Evolutionary conservation across 257 asterid genomes (phyloP).

Genomic region (Nicotiana otophora): DNA sequence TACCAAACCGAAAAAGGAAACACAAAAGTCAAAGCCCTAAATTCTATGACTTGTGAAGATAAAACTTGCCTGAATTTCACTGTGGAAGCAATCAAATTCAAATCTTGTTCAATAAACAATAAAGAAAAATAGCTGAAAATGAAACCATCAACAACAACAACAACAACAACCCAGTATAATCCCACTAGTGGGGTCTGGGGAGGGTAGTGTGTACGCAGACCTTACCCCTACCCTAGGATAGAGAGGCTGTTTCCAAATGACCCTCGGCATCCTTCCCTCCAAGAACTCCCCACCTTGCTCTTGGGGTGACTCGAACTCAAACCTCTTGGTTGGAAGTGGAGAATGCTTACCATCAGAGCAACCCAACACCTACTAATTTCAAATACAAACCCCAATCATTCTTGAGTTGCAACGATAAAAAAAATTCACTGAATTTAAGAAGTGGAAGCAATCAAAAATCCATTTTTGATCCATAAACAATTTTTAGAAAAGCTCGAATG

Average conservation of each 20-base stretch:
- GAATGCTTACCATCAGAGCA: too few relatives aligned
- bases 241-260: too few relatives aligned
- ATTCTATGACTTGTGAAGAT: neutral
- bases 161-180: too few relatives aligned
- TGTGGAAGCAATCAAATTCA: neutral
- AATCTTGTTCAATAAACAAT: neutral
- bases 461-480: neutral
- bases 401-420: neutral
- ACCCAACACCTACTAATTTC: neutral
- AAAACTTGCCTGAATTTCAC: neutral
- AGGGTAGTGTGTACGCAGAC: too few relatives aligned
- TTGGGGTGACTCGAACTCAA: too few relatives aligned
- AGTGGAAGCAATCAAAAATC: neutral
- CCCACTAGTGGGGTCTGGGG: too few relatives aligned
- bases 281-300: too few relatives aligned
- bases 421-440: neutral
- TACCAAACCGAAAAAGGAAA: neutral
- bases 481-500: neutral
- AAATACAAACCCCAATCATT: neutral
- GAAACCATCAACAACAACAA: neutral
- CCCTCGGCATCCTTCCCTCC: too few relatives aligned
- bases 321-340: too few relatives aligned
- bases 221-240: too few relatives aligned
- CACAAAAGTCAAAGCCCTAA: neutral
- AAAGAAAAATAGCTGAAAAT: neutral